These are phyloP conservation scores for Chaetomium sp. DNA, from an alignment of 2,329 filamentous ascomycete species.

Conservation along the genomic window DNA sequence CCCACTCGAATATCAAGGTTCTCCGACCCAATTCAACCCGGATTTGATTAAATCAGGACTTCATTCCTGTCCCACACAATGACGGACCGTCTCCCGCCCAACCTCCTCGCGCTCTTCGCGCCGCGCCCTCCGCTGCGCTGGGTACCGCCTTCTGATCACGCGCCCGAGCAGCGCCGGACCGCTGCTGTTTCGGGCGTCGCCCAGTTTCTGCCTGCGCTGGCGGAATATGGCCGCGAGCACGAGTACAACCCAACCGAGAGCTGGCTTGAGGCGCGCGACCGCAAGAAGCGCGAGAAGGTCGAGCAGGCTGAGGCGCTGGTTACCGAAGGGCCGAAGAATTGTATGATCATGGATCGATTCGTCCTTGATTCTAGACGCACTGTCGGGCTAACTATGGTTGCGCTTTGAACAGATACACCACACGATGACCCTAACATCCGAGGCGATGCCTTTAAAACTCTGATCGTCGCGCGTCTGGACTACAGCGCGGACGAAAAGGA, in stretches of 20 bases:
- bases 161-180: constrained; percentile 75
- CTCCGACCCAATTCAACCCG: no score
- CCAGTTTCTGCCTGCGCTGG: constrained; percentile 64
- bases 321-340: constrained; percentile 57
- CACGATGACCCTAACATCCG: constrained; percentile 79
- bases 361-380: neutral
- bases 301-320: constrained; percentile 57
- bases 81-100: constrained; percentile 94
- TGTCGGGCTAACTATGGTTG: neutral
- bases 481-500: constrained; percentile 88
- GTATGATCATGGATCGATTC: constrained; percentile 33
- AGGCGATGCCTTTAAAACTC: constrained; percentile 89
- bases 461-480: constrained; percentile 84
- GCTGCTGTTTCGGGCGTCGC: constrained; percentile 66
- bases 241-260: constrained; percentile 79
- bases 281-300: constrained; percentile 75
- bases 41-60: neutral
- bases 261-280: constrained; percentile 82
- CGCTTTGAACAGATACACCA: constrained; percentile 59
- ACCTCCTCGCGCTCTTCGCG: constrained; percentile 89
- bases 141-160: constrained; percentile 74
- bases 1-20: no score
- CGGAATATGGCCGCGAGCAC: constrained; percentile 72
- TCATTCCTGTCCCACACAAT: constrained; percentile 42
- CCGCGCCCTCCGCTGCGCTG: constrained; percentile 88